Conservation (phyloP, 768 basidiomycete genomes). For the Trametes cinnabarina region DNA sequence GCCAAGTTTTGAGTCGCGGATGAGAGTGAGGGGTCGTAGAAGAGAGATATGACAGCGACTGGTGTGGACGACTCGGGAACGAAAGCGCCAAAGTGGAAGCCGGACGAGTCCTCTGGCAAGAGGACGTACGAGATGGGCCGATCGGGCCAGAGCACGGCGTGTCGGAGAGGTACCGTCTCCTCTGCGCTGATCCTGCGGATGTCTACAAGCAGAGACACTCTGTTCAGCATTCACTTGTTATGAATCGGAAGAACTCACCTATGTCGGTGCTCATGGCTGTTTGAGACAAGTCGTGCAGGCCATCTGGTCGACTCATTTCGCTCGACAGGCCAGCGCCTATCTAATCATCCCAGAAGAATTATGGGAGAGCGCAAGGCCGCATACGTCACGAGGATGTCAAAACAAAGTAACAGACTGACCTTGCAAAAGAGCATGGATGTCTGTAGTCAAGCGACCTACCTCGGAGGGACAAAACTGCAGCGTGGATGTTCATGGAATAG, state of each 20-base stretch:
- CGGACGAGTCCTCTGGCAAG: slow-evolving; percentile 51
- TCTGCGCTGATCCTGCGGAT: slow-evolving; percentile 38
- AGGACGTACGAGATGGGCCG: slow-evolving; percentile 46
- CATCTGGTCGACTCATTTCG: not conserved
- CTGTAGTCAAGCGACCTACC: no score
- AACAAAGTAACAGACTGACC: no score
- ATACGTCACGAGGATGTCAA: no score
- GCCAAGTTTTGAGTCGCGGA: not conserved
- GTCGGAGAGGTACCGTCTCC: slow-evolving; percentile 50
- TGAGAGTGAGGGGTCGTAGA: slow-evolving; percentile 42
- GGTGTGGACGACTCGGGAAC: slow-evolving; percentile 34
- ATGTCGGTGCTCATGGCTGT: not conserved
- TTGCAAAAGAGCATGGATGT: slow-evolving; percentile 1
- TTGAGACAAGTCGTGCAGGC: not conserved
- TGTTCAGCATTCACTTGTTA: no score
- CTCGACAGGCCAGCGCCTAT: not conserved
- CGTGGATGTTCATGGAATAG: no score
- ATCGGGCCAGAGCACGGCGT: slow-evolving; percentile 58
- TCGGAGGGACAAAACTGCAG: no score
- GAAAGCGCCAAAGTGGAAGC: slow-evolving; percentile 58
- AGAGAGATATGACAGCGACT: slow-evolving; percentile 57
- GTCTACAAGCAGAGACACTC: not conserved
- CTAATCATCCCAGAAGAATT: not conserved
- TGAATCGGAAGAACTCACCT: not conserved
- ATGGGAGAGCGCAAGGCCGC: no score